Conservation (phyloP, 1,139 yeast species). For the Casaregolazyma lundiana region DNA sequence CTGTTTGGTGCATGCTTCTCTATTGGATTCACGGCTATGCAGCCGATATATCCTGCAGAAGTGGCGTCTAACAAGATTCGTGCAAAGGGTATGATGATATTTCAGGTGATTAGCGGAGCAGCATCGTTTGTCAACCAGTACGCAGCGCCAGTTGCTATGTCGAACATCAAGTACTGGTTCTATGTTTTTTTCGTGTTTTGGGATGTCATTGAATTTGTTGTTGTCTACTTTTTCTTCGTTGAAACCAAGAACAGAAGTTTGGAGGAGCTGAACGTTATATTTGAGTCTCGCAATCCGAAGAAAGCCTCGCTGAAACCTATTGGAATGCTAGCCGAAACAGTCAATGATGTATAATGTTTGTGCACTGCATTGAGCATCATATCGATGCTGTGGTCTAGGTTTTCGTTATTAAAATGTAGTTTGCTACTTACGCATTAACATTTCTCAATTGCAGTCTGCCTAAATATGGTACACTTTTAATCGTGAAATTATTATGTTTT, state of each 20-base stretch:
- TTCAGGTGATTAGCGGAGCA: conserved; percentile 20
- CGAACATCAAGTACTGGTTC: conserved; percentile 52
- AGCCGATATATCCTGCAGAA: conserved; percentile 35
- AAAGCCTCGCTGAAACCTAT: conserved; percentile 19
- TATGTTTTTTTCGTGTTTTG: conserved; percentile 43
- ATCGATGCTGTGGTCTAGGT: too few species aligned
- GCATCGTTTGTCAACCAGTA: conserved; percentile 40
- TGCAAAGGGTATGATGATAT: conserved; percentile 28
- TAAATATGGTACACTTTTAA: too few species aligned
- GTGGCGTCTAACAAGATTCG: conserved; percentile 35
- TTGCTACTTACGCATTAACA: too few species aligned
- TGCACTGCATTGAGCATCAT: too few species aligned
- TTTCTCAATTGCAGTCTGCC: too few species aligned
- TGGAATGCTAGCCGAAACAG: too few species aligned
- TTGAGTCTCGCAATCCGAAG: conserved; percentile 25
- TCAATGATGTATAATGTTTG: not conserved
- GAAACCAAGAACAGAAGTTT: conserved; percentile 44
- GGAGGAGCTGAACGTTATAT: conserved; percentile 45
- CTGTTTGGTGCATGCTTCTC: conserved; percentile 19
- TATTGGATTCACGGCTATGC: conserved; percentile 21
- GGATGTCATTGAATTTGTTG: conserved; percentile 17
- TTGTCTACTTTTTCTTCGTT: conserved; percentile 38
- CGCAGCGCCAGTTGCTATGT: conserved; percentile 55
- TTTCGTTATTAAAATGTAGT: too few species aligned
- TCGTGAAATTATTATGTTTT: too few species aligned